Base-by-base conservation (phyloP, 352 stramenopile species). In the Achlya hypogyna region DNA sequence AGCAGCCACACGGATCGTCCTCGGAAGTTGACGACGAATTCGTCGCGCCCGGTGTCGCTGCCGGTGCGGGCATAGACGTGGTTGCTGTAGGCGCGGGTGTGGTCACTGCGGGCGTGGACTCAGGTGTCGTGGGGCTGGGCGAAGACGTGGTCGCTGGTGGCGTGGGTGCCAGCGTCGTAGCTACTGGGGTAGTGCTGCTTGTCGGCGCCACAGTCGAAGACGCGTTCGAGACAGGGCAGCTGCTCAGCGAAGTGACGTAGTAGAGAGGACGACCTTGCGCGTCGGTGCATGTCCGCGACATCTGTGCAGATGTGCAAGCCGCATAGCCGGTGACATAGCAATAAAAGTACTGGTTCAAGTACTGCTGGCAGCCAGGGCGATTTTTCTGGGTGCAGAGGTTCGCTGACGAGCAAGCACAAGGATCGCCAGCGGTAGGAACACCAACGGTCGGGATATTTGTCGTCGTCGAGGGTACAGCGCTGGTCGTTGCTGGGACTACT, bases 321-420 rank as follows among this genome's bases (percentile, higher is more conserved):
- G 20, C 22, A 1, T 64, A 64, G 9, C 56, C 56, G 5, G 53
- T 32, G 56, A 64, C 56, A 27, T 67, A 67, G 60, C 60, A 67
- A 43, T 67, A 67, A 10, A 27, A 56, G 8, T 16, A 49, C 27
- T 67, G 51, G 25, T 58, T 34, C 27, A 59, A 20, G 23, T 45
- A 58, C 32, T n/a, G 25, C 51, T 58, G 60, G 25, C 60, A 67
- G 2, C 60, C 60, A 59, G 60, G 60, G 14, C 60, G 45, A 27
- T 59, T 29, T 10, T 34, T 6, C 23, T 67, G n/a, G 8, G 16
- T 31, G 28, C 60, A 67, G 28, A 67, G 20, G 51, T 67, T 67
- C 18, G 43, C 34, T 4, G 28, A 59, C 25, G 60, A n/a, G 25
- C 60, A 67, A 2, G 42, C 51, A 22, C 60, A 67, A 10, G 60